Percentiles rank a stretch among this genome's conserved stretches.
phyloP scores from a whole-genome alignment of 2,329 filamentous ascomycete genomes.

The Talaromyces sp. region DNA sequence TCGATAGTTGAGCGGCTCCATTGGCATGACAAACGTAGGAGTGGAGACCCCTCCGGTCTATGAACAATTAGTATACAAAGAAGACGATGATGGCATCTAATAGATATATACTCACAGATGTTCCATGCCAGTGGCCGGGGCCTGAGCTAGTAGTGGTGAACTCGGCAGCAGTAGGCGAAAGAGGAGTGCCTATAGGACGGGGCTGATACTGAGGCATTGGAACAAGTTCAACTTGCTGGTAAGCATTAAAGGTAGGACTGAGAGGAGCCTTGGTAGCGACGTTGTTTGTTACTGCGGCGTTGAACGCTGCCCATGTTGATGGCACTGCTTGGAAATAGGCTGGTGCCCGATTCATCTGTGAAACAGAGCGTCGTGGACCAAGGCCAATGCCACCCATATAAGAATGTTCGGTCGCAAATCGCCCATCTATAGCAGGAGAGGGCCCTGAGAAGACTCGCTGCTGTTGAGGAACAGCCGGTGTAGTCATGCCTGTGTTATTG shows the following conservation, averaged over 20 bases:
- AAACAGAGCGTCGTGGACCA: slow-evolving; percentile 26
- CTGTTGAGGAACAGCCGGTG: slow-evolving; percentile 28
- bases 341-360: slow-evolving; percentile 28
- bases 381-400: slow-evolving; percentile 24
- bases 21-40: slow-evolving; percentile 76
- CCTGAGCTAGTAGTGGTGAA: slow-evolving; percentile 53
- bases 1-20: slow-evolving; percentile 93
- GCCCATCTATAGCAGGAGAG: slow-evolving; percentile 26
- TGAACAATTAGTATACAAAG: slow-evolving; percentile 19
- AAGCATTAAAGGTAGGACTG: slow-evolving; percentile 27
- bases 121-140: slow-evolving; percentile 29
- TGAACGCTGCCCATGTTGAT: slow-evolving; percentile 31
- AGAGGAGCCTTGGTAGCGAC: slow-evolving; percentile 23
- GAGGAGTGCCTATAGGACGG: slow-evolving; percentile 57
- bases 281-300: slow-evolving; percentile 22
- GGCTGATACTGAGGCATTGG: slow-evolving; percentile 45
- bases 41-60: slow-evolving; percentile 46
- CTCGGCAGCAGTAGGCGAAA: slow-evolving; percentile 69
- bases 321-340: slow-evolving; percentile 31
- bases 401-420: slow-evolving; percentile 29
- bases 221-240: slow-evolving; percentile 34
- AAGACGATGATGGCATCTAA: neutral
- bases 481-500: slow-evolving; percentile 19
- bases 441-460: slow-evolving; percentile 35
- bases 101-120: slow-evolving; percentile 50